Evolutionary conservation across 2,329 filamentous ascomycete genomes (phyloP), one percentile per base, ranked within the genome.

Genomic region (Colletotrichum melonis): DNA sequence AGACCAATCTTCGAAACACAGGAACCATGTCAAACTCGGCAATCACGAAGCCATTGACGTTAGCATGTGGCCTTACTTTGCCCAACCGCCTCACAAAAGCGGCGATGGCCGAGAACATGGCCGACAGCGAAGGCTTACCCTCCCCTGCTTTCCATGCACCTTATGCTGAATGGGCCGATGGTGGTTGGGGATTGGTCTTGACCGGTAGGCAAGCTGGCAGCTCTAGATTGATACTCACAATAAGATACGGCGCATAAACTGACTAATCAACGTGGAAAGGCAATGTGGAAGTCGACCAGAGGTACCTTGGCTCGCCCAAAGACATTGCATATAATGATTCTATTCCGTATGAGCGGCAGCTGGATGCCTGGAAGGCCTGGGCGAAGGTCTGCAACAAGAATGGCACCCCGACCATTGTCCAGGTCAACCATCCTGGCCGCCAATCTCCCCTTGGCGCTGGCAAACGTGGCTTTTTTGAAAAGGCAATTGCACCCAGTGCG

Each of bases 41-140:
- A 11, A 56, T 69, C 32, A 66, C 70, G 1, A 73, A 73, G 46
- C 84, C 88, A 0, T 77, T 89, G 19, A 88, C 84, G 49, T 82
- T 91, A 1, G 86, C 87, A 73, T 89, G 88, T 77, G 90, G 90
- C 1, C 82, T 92, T 30, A 84, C 82, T 0, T 78, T 91, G 3
- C 87, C 87, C 3, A 91, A 91, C 76, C 86, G 89, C 5, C 82
- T 92, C 1, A 82, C 79, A 57, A 84, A 88, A 75, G 83, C 89
- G 57, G 87, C 89, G 38, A 84, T 90, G 81, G 84, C 87, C 5
- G 86, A 89, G 74, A 75, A 75, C 5, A 78, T 87, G 77, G 81
- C 83, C 30, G 81, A 84, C 75, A 78, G 77, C 5, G 79, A 86
- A 69, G 74, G 86, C 32, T 81, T 86, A 1, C 88, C 88, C 0